Evolutionary conservation across 169 alveolate genomes (phyloP).

Genomic region (Fabrea salina): DNA sequence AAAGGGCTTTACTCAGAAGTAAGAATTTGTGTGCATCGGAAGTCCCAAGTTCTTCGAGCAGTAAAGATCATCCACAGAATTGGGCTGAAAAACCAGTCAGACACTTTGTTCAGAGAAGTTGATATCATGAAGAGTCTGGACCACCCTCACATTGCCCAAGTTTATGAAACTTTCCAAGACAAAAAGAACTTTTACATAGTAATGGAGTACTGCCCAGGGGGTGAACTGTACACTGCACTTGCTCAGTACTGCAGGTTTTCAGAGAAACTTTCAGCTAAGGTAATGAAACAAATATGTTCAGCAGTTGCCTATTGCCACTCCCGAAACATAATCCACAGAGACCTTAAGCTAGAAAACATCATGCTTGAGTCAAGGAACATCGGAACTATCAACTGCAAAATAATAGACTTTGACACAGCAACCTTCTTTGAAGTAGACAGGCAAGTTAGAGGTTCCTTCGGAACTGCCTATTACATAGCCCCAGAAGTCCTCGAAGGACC

Average conservation of each 20-base stretch:
- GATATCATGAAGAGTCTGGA: conserved; percentile 47
- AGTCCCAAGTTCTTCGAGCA: conserved; percentile 42
- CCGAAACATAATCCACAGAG: conserved; percentile 62
- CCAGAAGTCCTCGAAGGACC: conserved; percentile 24
- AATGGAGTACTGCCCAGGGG: conserved; percentile 63
- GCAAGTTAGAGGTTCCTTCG: neutral
- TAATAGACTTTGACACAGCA: conserved; percentile 69
- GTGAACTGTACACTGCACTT: conserved; percentile 66
- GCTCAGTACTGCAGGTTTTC: conserved; percentile 48
- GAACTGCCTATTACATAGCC: conserved; percentile 18
- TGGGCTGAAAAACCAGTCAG: conserved; percentile 37
- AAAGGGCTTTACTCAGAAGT: conserved; percentile 54
- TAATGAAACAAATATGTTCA: conserved; percentile 54
- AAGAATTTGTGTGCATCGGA: conserved; percentile 29
- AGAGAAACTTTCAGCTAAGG: conserved; percentile 55
- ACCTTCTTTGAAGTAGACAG: neutral
- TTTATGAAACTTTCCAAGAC: conserved; percentile 56
- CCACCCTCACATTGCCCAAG: conserved; percentile 55
- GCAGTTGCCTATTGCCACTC: conserved; percentile 65
- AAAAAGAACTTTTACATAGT: conserved; percentile 51
- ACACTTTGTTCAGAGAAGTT: conserved; percentile 43
- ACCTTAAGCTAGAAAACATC: conserved; percentile 78
- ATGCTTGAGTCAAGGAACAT: conserved; percentile 48
- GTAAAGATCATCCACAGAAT: conserved; percentile 48
- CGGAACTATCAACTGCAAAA: conserved; percentile 45